These are phyloP conservation scores for Rhodamnia rubescens DNA, from an alignment of 345 rosid genomes.

Conservation along the genomic window DNA sequence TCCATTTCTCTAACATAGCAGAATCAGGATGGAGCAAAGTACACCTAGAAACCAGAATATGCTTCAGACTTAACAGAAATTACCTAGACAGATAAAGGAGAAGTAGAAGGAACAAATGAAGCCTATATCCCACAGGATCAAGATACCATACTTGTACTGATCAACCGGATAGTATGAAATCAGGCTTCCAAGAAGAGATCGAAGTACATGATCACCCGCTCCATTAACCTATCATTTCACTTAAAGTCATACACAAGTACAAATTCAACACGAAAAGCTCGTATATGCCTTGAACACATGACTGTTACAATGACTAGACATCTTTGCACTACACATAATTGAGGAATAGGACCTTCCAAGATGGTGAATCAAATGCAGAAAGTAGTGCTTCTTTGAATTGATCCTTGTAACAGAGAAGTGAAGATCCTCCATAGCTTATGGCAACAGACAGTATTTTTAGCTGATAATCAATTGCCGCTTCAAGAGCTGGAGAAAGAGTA, in stretches of 20 bases:
- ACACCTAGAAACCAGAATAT: conserved; percentile 41
- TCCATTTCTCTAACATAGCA: conserved; percentile 78
- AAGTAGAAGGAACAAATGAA: neutral
- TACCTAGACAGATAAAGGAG: neutral
- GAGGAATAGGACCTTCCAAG: conserved; percentile 73
- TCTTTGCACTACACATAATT: neutral
- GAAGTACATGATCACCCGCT: conserved; percentile 90
- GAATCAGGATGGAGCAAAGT: conserved; percentile 69
- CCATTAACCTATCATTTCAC: conserved; percentile 63
- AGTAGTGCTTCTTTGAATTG: conserved; percentile 62
- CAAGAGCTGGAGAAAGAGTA: conserved; percentile 88
- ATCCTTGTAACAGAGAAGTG: conserved; percentile 69
- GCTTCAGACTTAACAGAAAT: neutral
- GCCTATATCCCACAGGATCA: neutral
- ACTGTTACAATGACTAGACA: neutral
- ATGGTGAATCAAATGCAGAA: conserved; percentile 83
- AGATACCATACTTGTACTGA: conserved; percentile 63
- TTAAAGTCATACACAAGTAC: neutral
- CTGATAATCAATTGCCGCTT: conserved; percentile 88
- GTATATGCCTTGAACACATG: neutral
- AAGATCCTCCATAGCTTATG: conserved; percentile 78
- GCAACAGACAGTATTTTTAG: conserved; percentile 81
- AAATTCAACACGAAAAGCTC: neutral
- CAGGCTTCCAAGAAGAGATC: conserved; percentile 82
- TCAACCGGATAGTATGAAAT: conserved; percentile 84